These are phyloP conservation scores for Fusarium pseudonygamai DNA, from an alignment of 2,329 filamentous ascomycete genomes.

Conservation along the genomic window DNA sequence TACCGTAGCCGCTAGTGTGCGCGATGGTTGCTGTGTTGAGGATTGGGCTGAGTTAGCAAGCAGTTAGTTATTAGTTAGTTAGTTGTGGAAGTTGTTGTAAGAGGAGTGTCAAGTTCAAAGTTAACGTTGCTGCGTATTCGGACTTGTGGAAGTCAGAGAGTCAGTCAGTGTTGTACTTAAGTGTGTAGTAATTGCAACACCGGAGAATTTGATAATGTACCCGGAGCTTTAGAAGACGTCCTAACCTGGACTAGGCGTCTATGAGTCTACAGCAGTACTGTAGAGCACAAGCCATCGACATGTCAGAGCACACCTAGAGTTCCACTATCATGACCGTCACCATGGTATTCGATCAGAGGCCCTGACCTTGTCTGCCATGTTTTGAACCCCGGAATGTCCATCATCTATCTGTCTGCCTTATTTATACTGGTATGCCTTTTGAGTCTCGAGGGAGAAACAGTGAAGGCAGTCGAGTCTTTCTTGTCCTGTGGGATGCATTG, in stretches of 20 bases:
- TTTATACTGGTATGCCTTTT: background rate
- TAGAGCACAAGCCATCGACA: constrained; percentile 28
- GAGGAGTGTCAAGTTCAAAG: background rate
- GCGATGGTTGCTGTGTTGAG: background rate
- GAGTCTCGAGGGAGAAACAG: constrained; percentile 3
- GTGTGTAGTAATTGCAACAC: constrained; percentile 9
- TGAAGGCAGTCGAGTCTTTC: background rate
- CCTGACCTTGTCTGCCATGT: constrained; percentile 1
- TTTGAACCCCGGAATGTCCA: constrained; percentile 6
- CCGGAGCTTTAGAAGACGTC: constrained; percentile 24
- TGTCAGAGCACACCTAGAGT: constrained; percentile 32
- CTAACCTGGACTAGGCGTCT: background rate
- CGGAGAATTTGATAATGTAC: constrained; percentile 16
- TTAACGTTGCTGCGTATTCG: constrained; percentile 26
- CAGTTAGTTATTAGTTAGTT: background rate
- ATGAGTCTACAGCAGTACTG: background rate
- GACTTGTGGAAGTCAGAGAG: background rate
- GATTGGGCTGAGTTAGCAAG: background rate
- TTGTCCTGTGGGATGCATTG: background rate
- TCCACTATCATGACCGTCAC: constrained; percentile 35
- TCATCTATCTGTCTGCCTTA: background rate
- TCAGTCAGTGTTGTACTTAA: background rate
- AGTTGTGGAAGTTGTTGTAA: background rate
- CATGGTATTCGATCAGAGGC: constrained; percentile 29
- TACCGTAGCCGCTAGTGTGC: constrained; percentile 23